Conservation (phyloP, 306 rosid species). For the Lupinus albus region DNA sequence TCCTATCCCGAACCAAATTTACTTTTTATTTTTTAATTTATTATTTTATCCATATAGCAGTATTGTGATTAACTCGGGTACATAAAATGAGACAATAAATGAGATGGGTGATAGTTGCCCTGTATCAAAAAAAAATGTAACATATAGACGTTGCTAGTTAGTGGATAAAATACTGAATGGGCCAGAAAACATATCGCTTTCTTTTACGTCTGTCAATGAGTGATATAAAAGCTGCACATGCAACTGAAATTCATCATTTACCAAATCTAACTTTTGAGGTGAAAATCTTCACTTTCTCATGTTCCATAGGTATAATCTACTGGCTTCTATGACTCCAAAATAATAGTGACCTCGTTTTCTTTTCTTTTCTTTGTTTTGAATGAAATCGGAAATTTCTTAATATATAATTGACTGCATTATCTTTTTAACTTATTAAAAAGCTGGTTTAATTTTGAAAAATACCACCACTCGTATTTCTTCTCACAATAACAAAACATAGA, state of each 20-base stretch:
- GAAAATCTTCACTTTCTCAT: constrained; percentile 15
- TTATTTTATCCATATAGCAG: too few relatives aligned
- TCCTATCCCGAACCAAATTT: too few relatives aligned
- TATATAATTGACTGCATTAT: too few relatives aligned
- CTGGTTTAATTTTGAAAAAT: background rate
- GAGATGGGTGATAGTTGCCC: too few relatives aligned
- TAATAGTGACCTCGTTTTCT: background rate
- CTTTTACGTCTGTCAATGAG: constrained; percentile 33
- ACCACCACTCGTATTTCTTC: too few relatives aligned
- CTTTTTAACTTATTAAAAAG: background rate
- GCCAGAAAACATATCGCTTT: constrained; percentile 47
- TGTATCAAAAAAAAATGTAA: constrained; percentile 24
- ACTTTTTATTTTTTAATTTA: too few relatives aligned
- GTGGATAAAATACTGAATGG: constrained; percentile 50
- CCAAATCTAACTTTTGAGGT: too few relatives aligned
- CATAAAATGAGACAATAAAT: too few relatives aligned
- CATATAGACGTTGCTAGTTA: constrained; percentile 19
- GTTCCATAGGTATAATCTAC: constrained; percentile 10
- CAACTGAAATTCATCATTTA: too few relatives aligned
- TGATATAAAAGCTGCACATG: constrained; percentile 53
- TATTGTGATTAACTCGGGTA: too few relatives aligned
- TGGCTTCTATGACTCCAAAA: background rate
- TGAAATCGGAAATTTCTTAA: background rate
- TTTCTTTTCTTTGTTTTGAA: background rate
- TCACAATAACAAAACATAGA: too few relatives aligned